A percentile compares a stretch with the other conserved stretches of the same genome.
These are phyloP conservation scores for Penicillium freii DNA, from an alignment of 2,329 filamentous ascomycete genomes.

Conservation along the genomic window DNA sequence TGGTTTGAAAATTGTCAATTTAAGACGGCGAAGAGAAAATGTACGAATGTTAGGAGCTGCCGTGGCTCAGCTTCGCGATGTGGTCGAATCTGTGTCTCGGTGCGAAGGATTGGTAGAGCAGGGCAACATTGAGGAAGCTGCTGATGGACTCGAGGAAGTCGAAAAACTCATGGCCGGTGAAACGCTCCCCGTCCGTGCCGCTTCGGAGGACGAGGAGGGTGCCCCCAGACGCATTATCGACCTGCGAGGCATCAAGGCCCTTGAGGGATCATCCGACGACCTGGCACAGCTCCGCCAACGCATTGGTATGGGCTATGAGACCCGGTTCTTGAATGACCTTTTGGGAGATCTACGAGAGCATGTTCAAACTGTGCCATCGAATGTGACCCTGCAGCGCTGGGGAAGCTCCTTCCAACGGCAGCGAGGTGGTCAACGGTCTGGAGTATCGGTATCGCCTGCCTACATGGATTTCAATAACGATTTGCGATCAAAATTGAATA, in stretches of 20 bases:
- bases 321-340: conserved; percentile 72
- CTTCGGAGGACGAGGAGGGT: conserved; percentile 27
- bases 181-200: conserved; percentile 38
- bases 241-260: conserved; percentile 70
- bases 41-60: conserved; percentile 77
- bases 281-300: conserved; percentile 72
- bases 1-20: conserved; percentile 80
- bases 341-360: conserved; percentile 80
- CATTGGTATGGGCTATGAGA: conserved; percentile 84
- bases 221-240: conserved; percentile 56
- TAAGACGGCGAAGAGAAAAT: conserved; percentile 79
- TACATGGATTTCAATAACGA: conserved; percentile 73
- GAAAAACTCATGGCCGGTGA: conserved; percentile 80
- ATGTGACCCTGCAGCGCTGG: conserved; percentile 81
- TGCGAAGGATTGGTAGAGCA: conserved; percentile 81
- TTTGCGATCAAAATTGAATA: conserved; percentile 67
- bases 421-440: conserved; percentile 65
- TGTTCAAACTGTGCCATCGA: conserved; percentile 65
- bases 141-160: conserved; percentile 72
- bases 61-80: conserved; percentile 74
- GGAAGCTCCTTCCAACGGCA: conserved; percentile 71
- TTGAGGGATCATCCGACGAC: conserved; percentile 77
- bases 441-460: conserved; percentile 68
- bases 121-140: conserved; percentile 77
- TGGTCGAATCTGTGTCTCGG: conserved; percentile 70